Evolutionary conservation across 345 rosid genomes (phyloP).

Genomic region (Arabis alpina): DNA sequence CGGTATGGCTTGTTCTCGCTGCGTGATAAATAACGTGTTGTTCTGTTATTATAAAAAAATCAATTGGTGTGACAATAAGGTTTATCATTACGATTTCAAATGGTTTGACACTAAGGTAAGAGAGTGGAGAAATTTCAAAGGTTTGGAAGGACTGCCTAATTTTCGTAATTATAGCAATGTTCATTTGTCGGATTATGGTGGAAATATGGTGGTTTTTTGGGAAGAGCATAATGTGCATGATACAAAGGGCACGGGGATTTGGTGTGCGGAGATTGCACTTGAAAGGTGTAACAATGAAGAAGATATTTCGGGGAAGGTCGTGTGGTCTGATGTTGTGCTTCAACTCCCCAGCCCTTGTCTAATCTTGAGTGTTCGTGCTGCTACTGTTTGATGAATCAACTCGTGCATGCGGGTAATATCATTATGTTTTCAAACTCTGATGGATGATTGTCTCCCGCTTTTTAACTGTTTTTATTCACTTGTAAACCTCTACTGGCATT

Average conservation of each 20-base stretch:
- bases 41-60: too few relatives aligned
- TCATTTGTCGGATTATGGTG: slow-evolving; percentile 42
- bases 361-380: slow-evolving; percentile 57
- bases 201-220: slow-evolving; percentile 74
- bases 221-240: slow-evolving; percentile 38
- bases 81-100: too few relatives aligned
- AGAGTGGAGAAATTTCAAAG: slow-evolving; percentile 61
- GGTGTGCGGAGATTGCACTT: slow-evolving; percentile 8
- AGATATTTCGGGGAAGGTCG: too few relatives aligned
- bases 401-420: neutral
- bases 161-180: slow-evolving; percentile 60
- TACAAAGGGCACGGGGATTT: slow-evolving; percentile 43
- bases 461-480: too few relatives aligned
- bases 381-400: slow-evolving; percentile 16
- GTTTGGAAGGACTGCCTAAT: slow-evolving; percentile 53
- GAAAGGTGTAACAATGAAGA: too few relatives aligned
- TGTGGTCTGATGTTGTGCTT: slow-evolving; percentile 45
- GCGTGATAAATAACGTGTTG: slow-evolving; percentile 53
- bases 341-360: slow-evolving; percentile 45
- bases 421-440: too few relatives aligned
- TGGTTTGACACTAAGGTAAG: slow-evolving; percentile 44
- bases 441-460: too few relatives aligned
- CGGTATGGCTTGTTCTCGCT: slow-evolving; percentile 46
- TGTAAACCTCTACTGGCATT: too few relatives aligned
- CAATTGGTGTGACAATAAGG: slow-evolving; percentile 20